Evolutionary conservation across 257 asterid genomes (phyloP), one percentile per base, ranked within the genome.

Genomic region (Fraxinus excelsior): DNA sequence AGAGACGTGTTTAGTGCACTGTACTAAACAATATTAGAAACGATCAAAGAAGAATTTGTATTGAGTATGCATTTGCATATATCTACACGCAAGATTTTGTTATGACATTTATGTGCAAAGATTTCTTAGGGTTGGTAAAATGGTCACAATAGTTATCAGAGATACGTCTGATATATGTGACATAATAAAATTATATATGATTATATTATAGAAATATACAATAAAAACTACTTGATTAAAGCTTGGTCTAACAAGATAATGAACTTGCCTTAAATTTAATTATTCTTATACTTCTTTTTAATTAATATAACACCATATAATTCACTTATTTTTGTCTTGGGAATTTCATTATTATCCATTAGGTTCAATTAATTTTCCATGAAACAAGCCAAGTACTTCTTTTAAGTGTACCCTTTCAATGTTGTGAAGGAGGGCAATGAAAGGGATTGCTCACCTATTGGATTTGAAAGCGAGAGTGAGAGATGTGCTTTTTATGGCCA

Each of bases 391-490:
- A 44, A 70, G 70, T 84, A 76, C 80, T 80, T 80, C 73, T 78
- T 78, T 70, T 81, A 77, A 73, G 84, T 31, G 70, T 73, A 75
- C 73, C 76, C 56, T 74, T 70, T 71, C 64, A 70, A 78, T 79
- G 77, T 66, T 71, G 16, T 79, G 84, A 65, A 74, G 76, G 64
- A 29, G 84, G 75, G 76, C 60, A 82, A 80, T 56, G 85, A 83
- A 83, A 83, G 71, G 67, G 89, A 84, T 83, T 67, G 81, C 79
- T 83, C 84, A 88, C 74, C 76, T 79, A 42, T 76, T 85, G 81
- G 83, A 81, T 81, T 83, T 80, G 84, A 81, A 73, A 81, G 62
- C 74, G 80, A 75, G 56, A 74, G 37, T 40, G 67, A 26, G 32
- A 82, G 82, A 82, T 82, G 10, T 80, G 80, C 85, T 74, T 85